Percentiles rank a stretch among this genome's conserved stretches.
Evolutionary conservation across 2,329 filamentous ascomycete species (phyloP).

Genomic region (Alternaria brassicicola): DNA sequence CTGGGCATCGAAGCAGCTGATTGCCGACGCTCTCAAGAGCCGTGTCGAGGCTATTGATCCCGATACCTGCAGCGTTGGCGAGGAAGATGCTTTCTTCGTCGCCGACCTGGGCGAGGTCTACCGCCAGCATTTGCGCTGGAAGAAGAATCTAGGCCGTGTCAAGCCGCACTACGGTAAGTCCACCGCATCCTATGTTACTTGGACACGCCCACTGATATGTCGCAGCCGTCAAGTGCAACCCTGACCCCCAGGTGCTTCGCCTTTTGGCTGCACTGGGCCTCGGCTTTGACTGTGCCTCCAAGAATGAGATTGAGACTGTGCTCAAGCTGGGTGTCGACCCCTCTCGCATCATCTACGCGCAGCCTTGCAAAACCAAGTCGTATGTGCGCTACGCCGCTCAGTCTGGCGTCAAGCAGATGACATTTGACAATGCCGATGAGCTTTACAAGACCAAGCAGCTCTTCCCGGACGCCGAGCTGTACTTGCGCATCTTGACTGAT

Average conservation of each 20-base stretch:
- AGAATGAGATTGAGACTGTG: constrained; percentile 93
- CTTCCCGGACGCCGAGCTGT: constrained; percentile 87
- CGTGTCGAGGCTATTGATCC: constrained; percentile 84
- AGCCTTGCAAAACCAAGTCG: constrained; percentile 99
- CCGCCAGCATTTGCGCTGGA: constrained; percentile 98
- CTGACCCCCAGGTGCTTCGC: constrained; percentile 84
- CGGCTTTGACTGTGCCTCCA: constrained; percentile 98
- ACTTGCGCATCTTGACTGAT: constrained; percentile 92
- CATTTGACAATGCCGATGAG: constrained; percentile 98
- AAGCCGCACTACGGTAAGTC: constrained; percentile 91
- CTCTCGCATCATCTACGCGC: constrained; percentile 94
- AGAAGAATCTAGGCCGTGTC: constrained; percentile 87
- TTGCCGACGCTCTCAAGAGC: constrained; percentile 83
- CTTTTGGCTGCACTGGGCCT: constrained; percentile 87
- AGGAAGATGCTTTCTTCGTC: constrained; percentile 98
- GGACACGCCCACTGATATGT: constrained; percentile 29
- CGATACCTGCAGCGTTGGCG: constrained; percentile 86
- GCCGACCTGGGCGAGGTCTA: constrained; percentile 98
- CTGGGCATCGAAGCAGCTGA: constrained; percentile 73
- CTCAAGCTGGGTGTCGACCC: constrained; percentile 82
- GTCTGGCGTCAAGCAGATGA: constrained; percentile 94
- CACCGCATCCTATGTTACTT: neutral
- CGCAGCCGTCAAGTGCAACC: constrained; percentile 97
- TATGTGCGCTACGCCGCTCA: constrained; percentile 90
- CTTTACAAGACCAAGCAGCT: constrained; percentile 96